Percentiles rank a stretch among this genome's conserved stretches.
phyloP scores from a whole-genome alignment of 2,329 filamentous ascomycete species.

The Colletotrichum sp. region DNA sequence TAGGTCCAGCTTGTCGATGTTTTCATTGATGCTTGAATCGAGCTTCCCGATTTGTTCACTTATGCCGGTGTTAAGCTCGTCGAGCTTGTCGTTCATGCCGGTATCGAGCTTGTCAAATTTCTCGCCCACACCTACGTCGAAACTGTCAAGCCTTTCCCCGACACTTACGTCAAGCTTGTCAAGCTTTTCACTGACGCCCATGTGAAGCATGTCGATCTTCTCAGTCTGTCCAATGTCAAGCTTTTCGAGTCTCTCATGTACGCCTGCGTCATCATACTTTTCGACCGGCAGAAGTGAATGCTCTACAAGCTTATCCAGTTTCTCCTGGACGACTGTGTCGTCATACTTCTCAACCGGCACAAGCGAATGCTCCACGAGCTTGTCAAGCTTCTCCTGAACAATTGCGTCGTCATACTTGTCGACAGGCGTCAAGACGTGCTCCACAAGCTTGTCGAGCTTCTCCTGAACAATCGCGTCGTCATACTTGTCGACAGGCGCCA shows the following conservation, averaged over 20 bases:
- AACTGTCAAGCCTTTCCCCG: conserved; percentile 33
- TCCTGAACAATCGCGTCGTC: conserved; percentile 18
- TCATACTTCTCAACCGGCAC: conserved; percentile 9
- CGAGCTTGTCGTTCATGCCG: conserved; percentile 30
- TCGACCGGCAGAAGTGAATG: conserved; percentile 7
- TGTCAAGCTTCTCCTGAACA: conserved; percentile 32
- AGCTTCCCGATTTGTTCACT: conserved; percentile 48
- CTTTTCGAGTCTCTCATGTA: conserved; percentile 32
- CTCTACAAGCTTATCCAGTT: conserved; percentile 10
- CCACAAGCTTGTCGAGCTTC: conserved; percentile 10
- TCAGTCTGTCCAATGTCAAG: conserved; percentile 58
- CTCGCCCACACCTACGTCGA: conserved; percentile 54
- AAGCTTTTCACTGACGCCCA: conserved; percentile 61
- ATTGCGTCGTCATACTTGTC: conserved; percentile 26
- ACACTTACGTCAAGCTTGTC: conserved; percentile 50
- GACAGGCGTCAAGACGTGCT: background rate
- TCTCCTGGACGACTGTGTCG: background rate
- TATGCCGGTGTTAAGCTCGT: conserved; percentile 50
- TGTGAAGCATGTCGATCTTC: conserved; percentile 27
- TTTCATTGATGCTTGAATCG: conserved; percentile 25
- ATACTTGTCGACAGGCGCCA: conserved; percentile 18
- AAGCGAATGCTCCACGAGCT: conserved; percentile 64
- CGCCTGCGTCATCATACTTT: conserved; percentile 25
- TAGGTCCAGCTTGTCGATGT: conserved; percentile 41
- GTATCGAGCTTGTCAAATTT: conserved; percentile 40